phyloP scores from a whole-genome alignment of 495 filamentous ascomycete genomes.

The Aspergillus taichungensis region DNA sequence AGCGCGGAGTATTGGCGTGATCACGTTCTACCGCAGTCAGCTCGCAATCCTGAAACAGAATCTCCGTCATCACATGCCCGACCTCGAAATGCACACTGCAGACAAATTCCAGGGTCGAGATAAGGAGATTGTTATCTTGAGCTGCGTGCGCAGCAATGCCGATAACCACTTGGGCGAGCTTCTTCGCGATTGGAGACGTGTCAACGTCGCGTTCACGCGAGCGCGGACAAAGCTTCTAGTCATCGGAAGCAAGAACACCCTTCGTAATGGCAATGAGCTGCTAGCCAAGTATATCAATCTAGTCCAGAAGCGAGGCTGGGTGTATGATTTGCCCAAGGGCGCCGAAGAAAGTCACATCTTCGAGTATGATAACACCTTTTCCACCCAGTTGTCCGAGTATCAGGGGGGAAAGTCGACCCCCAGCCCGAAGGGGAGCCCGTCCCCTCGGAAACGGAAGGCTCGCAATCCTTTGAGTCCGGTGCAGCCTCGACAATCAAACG shows the following conservation, averaged over 20 bases:
- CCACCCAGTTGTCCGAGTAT: slow-evolving; percentile 8
- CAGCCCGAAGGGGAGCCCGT: slow-evolving; percentile 15
- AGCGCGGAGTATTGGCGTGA: slow-evolving; percentile 77
- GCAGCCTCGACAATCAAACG: slow-evolving; percentile 16
- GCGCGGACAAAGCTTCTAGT: slow-evolving; percentile 86
- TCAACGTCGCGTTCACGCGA: slow-evolving; percentile 92
- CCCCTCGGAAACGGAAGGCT: slow-evolving; percentile 8
- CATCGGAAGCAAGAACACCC: slow-evolving; percentile 68
- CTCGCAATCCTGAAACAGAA: slow-evolving; percentile 54
- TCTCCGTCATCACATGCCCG: slow-evolving; percentile 39
- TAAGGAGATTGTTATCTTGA: slow-evolving; percentile 82
- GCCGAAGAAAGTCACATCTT: slow-evolving; percentile 64
- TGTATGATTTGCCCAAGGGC: slow-evolving; percentile 55
- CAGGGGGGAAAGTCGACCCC: slow-evolving; percentile 4
- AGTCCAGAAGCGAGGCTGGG: slow-evolving; percentile 65
- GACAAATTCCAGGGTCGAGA: slow-evolving; percentile 95
- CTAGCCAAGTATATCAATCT: slow-evolving; percentile 64
- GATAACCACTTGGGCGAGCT: slow-evolving; percentile 74
- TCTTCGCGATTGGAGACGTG: slow-evolving; percentile 81
- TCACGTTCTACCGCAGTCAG: slow-evolving; percentile 96
- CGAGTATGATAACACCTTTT: slow-evolving; percentile 21
- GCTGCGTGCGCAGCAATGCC: slow-evolving; percentile 79
- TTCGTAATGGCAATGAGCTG: slow-evolving; percentile 65
- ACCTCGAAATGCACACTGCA: slow-evolving; percentile 89
- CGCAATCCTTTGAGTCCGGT: slow-evolving; percentile 32